phyloP scores from a whole-genome alignment of 2,329 filamentous ascomycete genomes.

The Pseudogymnoascus sp. region DNA sequence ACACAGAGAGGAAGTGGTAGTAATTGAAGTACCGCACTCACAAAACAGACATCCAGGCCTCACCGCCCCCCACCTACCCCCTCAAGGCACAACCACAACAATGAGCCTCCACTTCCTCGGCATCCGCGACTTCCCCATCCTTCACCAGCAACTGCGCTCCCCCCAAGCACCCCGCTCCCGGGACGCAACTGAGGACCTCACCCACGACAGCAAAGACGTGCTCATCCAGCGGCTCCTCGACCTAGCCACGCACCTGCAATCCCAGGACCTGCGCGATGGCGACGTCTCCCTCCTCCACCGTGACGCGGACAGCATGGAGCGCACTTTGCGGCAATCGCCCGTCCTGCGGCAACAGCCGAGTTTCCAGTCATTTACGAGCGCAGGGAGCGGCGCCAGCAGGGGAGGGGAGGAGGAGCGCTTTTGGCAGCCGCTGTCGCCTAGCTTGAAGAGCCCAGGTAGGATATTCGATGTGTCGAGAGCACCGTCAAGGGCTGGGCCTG shows the following conservation, averaged over 20 bases:
- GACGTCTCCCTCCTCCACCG: slow-evolving; percentile 27
- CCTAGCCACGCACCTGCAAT: slow-evolving; percentile 25
- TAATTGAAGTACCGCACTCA: background rate
- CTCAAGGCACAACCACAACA: background rate
- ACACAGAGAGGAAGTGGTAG: background rate
- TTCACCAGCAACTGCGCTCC: slow-evolving; percentile 21
- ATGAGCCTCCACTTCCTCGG: slow-evolving; percentile 24
- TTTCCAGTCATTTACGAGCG: slow-evolving; percentile 11
- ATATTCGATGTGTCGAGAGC: background rate
- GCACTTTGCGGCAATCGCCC: slow-evolving; percentile 17
- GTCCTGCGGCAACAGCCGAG: slow-evolving; percentile 13
- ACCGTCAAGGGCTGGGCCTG: background rate
- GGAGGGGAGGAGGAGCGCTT: slow-evolving; percentile 16
- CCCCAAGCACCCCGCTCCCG: slow-evolving; percentile 10
- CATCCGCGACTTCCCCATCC: slow-evolving; percentile 19
- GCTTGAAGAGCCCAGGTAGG: background rate
- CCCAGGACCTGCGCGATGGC: slow-evolving; percentile 23
- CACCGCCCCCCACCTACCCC: background rate
- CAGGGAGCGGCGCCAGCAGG: slow-evolving; percentile 15
- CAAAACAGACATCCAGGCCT: background rate
- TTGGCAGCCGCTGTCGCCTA: slow-evolving; percentile 21
- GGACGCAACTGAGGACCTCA: slow-evolving; percentile 14
- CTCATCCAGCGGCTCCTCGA: slow-evolving; percentile 28
- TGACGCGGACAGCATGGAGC: slow-evolving; percentile 32
- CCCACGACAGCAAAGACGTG: slow-evolving; percentile 27